phyloP scores from a whole-genome alignment of 768 basidiomycete species.

The Scleroderma bovista region DNA sequence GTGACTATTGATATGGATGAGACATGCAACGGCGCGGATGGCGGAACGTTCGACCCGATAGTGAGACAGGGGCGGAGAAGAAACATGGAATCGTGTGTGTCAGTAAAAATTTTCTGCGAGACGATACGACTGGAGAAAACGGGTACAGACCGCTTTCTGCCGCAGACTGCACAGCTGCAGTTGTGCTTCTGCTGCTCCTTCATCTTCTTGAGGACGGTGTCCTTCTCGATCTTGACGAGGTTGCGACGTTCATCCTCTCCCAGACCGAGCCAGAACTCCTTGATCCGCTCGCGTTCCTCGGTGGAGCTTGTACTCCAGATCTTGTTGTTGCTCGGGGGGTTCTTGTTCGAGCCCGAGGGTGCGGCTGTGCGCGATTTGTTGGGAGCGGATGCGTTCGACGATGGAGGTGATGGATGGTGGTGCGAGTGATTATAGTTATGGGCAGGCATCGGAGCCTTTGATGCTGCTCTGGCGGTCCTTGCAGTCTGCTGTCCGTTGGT shows the following conservation, averaged over 20 bases:
- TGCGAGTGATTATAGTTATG: conserved; percentile 47
- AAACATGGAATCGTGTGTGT: conserved; percentile 20
- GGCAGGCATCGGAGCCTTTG: conserved; percentile 52
- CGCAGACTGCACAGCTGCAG: conserved; percentile 94
- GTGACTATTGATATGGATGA: conserved; percentile 47
- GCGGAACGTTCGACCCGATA: conserved; percentile 9
- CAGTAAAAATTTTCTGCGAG: conserved; percentile 14
- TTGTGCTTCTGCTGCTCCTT: conserved; percentile 98
- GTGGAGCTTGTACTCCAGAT: conserved; percentile 92
- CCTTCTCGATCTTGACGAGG: conserved; percentile 97
- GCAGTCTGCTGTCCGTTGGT: conserved; percentile 27
- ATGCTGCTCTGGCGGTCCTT: conserved; percentile 44
- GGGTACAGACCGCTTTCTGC: conserved; percentile 82
- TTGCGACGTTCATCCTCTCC: conserved; percentile 85
- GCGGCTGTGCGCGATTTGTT: conserved; percentile 28
- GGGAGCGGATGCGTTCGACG: conserved; percentile 29
- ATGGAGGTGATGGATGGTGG: conserved; percentile 47
- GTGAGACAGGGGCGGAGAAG: conserved; percentile 10
- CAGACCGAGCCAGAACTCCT: conserved; percentile 96
- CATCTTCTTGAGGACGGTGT: conserved; percentile 97
- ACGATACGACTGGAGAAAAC: conserved; percentile 23
- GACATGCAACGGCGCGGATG: conserved; percentile 9
- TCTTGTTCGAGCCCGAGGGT: conserved; percentile 19
- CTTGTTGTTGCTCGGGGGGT: conserved; percentile 55
- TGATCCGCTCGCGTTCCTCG: conserved; percentile 95